Base-by-base conservation (phyloP, 2,329 filamentous ascomycete genomes). In the Simplicillium sp. region DNA sequence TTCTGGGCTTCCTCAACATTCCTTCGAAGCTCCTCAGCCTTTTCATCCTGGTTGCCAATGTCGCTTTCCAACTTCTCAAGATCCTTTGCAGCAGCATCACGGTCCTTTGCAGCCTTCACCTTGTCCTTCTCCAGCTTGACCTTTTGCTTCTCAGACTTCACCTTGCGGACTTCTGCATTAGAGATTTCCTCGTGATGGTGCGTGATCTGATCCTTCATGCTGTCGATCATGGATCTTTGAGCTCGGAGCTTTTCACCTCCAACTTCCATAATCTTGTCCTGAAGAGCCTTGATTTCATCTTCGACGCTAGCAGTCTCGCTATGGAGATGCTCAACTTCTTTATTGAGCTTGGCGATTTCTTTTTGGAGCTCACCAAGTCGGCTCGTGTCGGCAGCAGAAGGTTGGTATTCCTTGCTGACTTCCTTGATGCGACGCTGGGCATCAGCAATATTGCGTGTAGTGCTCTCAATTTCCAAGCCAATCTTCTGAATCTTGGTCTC, bases 231-330 rank as follows among this genome's bases (percentile, higher is more conserved):
- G 46, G 87, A 81, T 52, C 92, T 89, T 58, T 98, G 90, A 14
- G 82, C 77, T 41, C 92, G 82, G 14, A 98, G 78, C 63, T 87
- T 88, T 54, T 97, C 88, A 62, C 92, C 92, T 55, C 92, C 92
- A 47, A 95, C 83, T 61, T 96, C 84, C 92, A 98, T 97, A 55
- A 98, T 98, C 70, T 89, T 94, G 71, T 92, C 83, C 58, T 98
- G 90, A 1, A 98, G 71, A 15, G 74, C 74, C 64, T 94, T 90
- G 63, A 98, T 97, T 61, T 97, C 92, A 18, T 82, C 81, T 58
- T 98, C 92, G 8, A 95, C 80, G 36, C 82, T 92, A 2, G 85
- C 78, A n/a, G 85, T 96, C 62, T 97, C 87, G 9, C 77, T 71
- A 46, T 80, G 86, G 9, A 98, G 73, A 53, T 83, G 84, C 44